Conservation (phyloP, 345 rosid genomes). For the Orychophragmus violaceus region DNA sequence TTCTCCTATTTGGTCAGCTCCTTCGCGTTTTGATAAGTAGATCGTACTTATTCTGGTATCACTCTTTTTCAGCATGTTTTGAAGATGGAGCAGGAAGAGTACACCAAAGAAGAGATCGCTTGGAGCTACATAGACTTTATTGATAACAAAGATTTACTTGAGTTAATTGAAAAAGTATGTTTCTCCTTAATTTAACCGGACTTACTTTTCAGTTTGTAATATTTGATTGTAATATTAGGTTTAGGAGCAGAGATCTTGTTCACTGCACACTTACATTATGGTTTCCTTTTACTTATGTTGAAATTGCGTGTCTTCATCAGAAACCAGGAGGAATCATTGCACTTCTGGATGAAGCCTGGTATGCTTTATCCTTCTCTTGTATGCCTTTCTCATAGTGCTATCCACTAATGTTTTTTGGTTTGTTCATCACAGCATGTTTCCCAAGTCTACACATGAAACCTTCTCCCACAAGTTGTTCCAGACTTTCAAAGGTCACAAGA, state of each 20-base stretch:
- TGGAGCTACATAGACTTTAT: slow-evolving; percentile 93
- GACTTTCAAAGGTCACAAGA: slow-evolving; percentile 62
- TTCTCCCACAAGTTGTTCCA: slow-evolving; percentile 91
- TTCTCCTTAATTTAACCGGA: neutral
- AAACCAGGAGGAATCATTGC: slow-evolving; percentile 92
- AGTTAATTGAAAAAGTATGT: slow-evolving; percentile 71
- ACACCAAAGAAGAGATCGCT: slow-evolving; percentile 68
- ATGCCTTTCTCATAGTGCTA: slow-evolving; percentile 29
- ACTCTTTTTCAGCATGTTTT: slow-evolving; percentile 69
- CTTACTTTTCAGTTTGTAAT: slow-evolving; percentile 6
- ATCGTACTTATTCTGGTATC: slow-evolving; percentile 5
- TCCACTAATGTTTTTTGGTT: slow-evolving; percentile 15
- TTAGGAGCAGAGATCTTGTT: slow-evolving; percentile 2
- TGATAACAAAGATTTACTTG: slow-evolving; percentile 84
- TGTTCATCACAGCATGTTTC: slow-evolving; percentile 71
- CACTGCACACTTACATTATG: neutral
- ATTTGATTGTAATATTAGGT: neutral
- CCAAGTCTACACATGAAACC: slow-evolving; percentile 81
- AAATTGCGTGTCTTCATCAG: slow-evolving; percentile 33
- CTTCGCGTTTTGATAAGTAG: neutral
- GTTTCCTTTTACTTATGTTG: slow-evolving; percentile 11
- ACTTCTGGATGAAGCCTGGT: slow-evolving; percentile 96
- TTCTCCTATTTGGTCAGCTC: neutral
- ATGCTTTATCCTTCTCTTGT: slow-evolving; percentile 25
- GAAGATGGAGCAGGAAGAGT: slow-evolving; percentile 93